Evolutionary conservation across 169 alveolate genomes (phyloP).

Genomic region (Plasmodium cynomolgi): DNA sequence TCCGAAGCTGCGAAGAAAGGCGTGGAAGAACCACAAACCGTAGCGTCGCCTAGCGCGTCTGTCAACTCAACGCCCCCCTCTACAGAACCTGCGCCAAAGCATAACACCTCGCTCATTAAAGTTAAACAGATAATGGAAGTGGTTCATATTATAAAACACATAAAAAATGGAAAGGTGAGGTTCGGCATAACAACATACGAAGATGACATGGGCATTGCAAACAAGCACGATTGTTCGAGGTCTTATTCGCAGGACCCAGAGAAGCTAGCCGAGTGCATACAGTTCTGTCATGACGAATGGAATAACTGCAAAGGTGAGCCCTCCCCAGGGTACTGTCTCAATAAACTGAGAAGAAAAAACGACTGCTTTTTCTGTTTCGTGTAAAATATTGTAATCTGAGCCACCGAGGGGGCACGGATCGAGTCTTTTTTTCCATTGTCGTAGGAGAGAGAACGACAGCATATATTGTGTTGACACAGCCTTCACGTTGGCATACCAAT

Average conservation of each 20-base stretch:
- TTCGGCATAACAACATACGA: neutral
- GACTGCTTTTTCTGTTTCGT: neutral
- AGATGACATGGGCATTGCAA: neutral
- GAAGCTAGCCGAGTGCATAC: neutral
- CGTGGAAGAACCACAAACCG: neutral
- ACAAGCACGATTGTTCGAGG: neutral
- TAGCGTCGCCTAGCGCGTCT: too few species aligned
- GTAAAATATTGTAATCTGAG: neutral
- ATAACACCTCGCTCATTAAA: neutral
- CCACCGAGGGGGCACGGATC: neutral
- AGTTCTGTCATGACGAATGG: slow-evolving; percentile 3
- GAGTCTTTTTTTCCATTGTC: neutral
- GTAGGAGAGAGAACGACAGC: neutral
- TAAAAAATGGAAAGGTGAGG: neutral
- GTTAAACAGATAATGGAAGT: neutral
- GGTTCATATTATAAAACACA: slow-evolving; percentile 2
- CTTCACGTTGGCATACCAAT: neutral
- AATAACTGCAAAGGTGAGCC: neutral
- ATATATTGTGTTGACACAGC: neutral
- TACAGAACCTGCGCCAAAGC: neutral
- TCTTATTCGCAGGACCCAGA: neutral
- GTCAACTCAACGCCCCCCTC: neutral
- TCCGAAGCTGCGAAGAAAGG: too few species aligned
- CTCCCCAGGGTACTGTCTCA: neutral
- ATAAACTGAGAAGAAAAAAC: neutral